Evolutionary conservation across 257 asterid species (phyloP), one percentile per base, ranked within the genome.

Genomic region (Solanum neorickii): DNA sequence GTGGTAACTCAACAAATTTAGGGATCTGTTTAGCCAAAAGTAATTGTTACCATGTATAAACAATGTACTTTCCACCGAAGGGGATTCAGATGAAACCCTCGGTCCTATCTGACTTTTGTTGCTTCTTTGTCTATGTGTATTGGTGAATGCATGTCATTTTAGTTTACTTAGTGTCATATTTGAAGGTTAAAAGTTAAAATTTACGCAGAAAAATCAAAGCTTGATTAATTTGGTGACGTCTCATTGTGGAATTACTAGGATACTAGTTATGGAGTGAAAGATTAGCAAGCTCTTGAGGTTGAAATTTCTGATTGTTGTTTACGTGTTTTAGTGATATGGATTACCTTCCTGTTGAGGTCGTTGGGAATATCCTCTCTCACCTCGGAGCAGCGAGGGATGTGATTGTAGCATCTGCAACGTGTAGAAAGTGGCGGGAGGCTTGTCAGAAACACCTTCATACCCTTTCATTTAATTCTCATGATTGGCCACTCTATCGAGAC

Each of bases 371-470:
- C 86, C 90, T 96, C 27, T 94, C 99, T 25, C 90, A 90, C 41
- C 94, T 96, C 2, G 96, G 94, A 86, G 94, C 98, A 72, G 99
- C 98, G 21, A 91, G 97, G 11, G 98, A 94, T 83, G 94, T 94
- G 59, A 93, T 96, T 66, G 92, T 94, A 86, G 98, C 99, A 21
- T 94, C 99, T 72, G 93, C 98, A 9, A 94, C 98, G 44, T 96
- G 99, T 92, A 91, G 96, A 56, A 94, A 93, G 86, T 96, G 98
- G 98, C 95, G 92, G 73, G 94, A 94, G 86, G 99, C 98, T 60
- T 93, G 94, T 94, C 92, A 92, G 87, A 91, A 93, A 65, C 98
- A 96, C 90, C 98, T 96, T 70, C 98, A 93, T 85, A 88, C 95
- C 12, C 97, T 96, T 74, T 87, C 93, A 1, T 96, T 96, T 69